Base-by-base conservation (phyloP, 306 rosid species). In the Lathyrus aphaca region DNA sequence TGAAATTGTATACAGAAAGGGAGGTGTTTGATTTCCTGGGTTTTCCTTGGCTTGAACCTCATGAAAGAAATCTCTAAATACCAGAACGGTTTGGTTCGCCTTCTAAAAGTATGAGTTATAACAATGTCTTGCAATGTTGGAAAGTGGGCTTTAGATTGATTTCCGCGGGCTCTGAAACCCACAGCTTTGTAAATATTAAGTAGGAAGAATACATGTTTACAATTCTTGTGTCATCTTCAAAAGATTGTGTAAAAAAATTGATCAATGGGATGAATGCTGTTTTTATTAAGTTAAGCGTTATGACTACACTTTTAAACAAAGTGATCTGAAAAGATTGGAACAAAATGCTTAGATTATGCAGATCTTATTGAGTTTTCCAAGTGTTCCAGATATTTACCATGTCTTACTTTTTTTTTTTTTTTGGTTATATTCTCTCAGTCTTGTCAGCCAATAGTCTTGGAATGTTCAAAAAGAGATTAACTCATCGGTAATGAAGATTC, bases 31-130 rank as follows among this genome's bases (percentile, higher is more conserved):
- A 94, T 70, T 90, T 94, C 82, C 80, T 94, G 10, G 92, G 90
- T 29, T 87, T 85, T 81, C 92, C 97, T 63, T 90, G 95, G 96
- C 86, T 88, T 71, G 90, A 86, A 82, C 96, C 97, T 49, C 84
- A 84, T 5, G 84, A 94, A 78, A 90, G 98, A 76, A 90, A 94
- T 83, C 83, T 94, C 30, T 93, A 81, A 93, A 18, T 39, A 2
- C 42, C 5, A 1, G 39, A 50, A 68, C 18, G 32, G 39, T 64
- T 64, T 35, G 27, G 10, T 23, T 32, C 73, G 77, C 25, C 30
- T 50, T 23, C 64, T 32, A 55, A 55, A 32, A 55, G 54, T 56
- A 27, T 12, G 10, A 70, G 60, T 4, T 30, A 18, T 25, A 14
- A 2, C 45, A 54, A 71, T 25, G 16, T 42, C 23, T 51, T 42